Base-by-base conservation (phyloP, 176 grass and related monocot species). In the Bromus sterilis region DNA sequence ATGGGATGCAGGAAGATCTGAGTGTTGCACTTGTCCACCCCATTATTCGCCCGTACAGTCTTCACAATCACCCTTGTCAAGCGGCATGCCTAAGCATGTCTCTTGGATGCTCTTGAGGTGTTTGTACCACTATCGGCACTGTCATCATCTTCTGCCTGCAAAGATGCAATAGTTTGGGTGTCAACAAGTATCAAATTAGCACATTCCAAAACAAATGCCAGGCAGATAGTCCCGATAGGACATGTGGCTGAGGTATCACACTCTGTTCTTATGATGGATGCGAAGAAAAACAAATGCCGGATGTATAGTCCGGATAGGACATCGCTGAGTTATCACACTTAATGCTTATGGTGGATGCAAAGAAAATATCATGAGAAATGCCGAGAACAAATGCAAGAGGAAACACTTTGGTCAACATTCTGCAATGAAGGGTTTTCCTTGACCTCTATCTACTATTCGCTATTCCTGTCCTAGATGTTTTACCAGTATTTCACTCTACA, bases 121-220 rank as follows among this genome's bases (percentile, higher is more conserved):
- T 70, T 75, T 53, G 87, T 78, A 83, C 83, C 85, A 39, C 85
- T 97, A 42, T 92, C 84, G 20, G 80, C 87, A 56, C 78, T 82
- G 44, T 46, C 44, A 14, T 92, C 76, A 57, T 92, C 92, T 89
- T 93, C 90, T 66, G 41, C 85, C 94, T 97, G 70, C 70, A 82
- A 53, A 46, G 43, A 85, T 64, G 41, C 9, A 77, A 70, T 37
- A 33, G 57, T 46, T 31, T 80, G 44, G 5, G 80, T 80, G 46
- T 51, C 33, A 48, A 72, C 4, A 72, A 60, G 41, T 56, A 80
- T 16, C 9, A 37, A 41, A 79, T 31, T 53, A 42, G 0, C 21
- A 32, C 29, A 46, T 9, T 51, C 40, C 66, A 31, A 24, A 46
- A 78, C 16, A 41, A 48, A 49, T 20, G 12, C 0, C 31, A n/a